phyloP scores from a whole-genome alignment of 257 asterid genomes.

The Fraxinus pennsylvanica region DNA sequence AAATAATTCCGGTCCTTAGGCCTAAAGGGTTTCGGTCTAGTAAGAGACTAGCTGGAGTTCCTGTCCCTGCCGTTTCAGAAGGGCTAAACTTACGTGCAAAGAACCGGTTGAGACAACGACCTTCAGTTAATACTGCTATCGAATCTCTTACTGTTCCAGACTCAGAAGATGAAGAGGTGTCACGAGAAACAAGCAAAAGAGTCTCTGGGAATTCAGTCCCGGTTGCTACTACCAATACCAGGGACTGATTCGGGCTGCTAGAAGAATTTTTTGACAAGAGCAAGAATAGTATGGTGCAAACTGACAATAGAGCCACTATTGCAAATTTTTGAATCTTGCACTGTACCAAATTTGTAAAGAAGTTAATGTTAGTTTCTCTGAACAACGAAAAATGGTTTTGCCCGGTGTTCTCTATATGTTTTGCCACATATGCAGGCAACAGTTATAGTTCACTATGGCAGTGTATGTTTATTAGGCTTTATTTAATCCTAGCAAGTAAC shows the following conservation, averaged over 20 bases:
- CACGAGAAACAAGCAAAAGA: conserved; percentile 16
- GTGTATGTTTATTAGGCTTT: background rate
- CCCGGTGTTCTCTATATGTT: background rate
- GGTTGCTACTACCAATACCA: background rate
- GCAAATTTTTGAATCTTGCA: conserved; percentile 12
- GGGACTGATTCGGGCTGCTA: conserved; percentile 9
- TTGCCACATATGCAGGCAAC: background rate
- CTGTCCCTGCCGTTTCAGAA: conserved; percentile 45
- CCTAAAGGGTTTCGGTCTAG: conserved; percentile 43
- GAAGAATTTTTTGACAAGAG: background rate
- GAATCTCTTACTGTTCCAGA: conserved; percentile 50
- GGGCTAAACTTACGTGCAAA: conserved; percentile 45
- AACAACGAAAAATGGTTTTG: background rate
- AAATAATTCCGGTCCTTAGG: conserved; percentile 26
- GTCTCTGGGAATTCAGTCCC: conserved; percentile 14
- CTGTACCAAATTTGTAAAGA: background rate
- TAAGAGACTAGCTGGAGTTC: conserved; percentile 49
- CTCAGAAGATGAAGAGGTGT: conserved; percentile 60
- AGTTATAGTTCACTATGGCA: background rate
- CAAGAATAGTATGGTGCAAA: conserved; percentile 14
- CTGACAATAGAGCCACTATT: conserved; percentile 3
- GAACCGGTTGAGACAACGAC: conserved; percentile 63
- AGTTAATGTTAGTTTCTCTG: background rate
- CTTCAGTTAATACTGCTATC: conserved; percentile 49
- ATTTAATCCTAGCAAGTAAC: background rate